Percentiles rank a stretch among this genome's conserved stretches.
Conservation (phyloP, 495 filamentous ascomycete genomes). For the Penicillium desertorum region DNA sequence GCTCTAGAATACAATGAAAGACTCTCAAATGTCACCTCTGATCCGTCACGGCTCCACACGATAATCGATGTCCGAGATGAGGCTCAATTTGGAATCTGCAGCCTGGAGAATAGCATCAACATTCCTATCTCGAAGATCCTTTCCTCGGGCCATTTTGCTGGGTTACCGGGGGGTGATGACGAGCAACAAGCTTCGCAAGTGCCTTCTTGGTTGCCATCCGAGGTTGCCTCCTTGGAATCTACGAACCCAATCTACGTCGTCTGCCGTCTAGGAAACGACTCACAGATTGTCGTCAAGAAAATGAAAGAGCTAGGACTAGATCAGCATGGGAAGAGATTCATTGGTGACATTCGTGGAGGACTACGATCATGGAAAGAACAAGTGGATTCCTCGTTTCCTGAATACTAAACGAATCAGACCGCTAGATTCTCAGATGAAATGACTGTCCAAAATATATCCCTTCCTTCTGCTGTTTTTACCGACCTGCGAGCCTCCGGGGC, state of each 20-base stretch:
- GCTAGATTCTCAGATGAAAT: neutral
- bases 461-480: neutral
- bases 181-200: constrained; percentile 9
- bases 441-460: neutral
- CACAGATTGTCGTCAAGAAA: constrained; percentile 71
- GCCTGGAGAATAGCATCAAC: constrained; percentile 70
- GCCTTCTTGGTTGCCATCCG: constrained; percentile 48
- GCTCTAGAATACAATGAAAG: constrained; percentile 50
- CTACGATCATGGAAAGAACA: constrained; percentile 80
- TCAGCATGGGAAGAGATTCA: constrained; percentile 52
- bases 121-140: constrained; percentile 67
- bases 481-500: neutral
- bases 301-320: constrained; percentile 68
- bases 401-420: constrained; percentile 39
- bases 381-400: constrained; percentile 71
- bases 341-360: constrained; percentile 80
- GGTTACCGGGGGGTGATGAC: constrained; percentile 10
- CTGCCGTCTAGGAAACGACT: constrained; percentile 87
- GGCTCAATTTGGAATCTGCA: constrained; percentile 81
- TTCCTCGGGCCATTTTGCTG: constrained; percentile 18
- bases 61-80: constrained; percentile 82
- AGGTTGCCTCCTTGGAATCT: constrained; percentile 24
- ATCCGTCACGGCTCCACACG: constrained; percentile 36
- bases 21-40: constrained; percentile 15
- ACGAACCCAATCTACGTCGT: constrained; percentile 66